These are phyloP conservation scores for Vachellia collinsii DNA, from an alignment of 306 rosid species.

Conservation along the genomic window DNA sequence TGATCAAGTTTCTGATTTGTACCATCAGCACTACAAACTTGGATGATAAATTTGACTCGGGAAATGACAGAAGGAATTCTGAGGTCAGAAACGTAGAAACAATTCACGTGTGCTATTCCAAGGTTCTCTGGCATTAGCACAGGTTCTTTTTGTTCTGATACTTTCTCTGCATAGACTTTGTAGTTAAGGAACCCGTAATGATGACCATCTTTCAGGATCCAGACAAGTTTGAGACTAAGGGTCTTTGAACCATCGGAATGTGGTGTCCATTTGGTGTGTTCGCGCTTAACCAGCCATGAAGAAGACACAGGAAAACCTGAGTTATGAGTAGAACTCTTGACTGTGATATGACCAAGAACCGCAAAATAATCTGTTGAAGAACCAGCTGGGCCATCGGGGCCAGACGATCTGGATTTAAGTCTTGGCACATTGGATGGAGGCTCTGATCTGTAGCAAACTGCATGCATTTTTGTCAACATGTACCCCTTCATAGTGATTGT, in stretches of 20 bases:
- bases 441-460: conserved; percentile 61
- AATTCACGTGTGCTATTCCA: conserved; percentile 68
- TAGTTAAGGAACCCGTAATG: conserved; percentile 44
- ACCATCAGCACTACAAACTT: conserved; percentile 72
- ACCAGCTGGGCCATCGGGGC: conserved; percentile 26
- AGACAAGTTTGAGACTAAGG: conserved; percentile 63
- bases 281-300: conserved; percentile 70
- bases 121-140: conserved; percentile 50
- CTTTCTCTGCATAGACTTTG: conserved; percentile 63
- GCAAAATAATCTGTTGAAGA: conserved; percentile 59
- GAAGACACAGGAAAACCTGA: conserved; percentile 51
- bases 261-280: conserved; percentile 59
- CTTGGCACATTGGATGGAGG: conserved; percentile 30
- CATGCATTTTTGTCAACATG: conserved; percentile 58
- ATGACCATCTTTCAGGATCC: conserved; percentile 64
- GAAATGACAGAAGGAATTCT: conserved; percentile 50
- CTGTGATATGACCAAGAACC: conserved; percentile 68
- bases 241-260: conserved; percentile 50
- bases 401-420: conserved; percentile 28
- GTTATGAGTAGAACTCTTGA: conserved; percentile 43
- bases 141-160: conserved; percentile 36
- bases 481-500: conserved; percentile 57
- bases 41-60: conserved; percentile 63
- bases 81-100: conserved; percentile 69
- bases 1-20: conserved; percentile 60